These are phyloP conservation scores for Citrullus colocynthis DNA, from an alignment of 306 rosid species.

Conservation along the genomic window DNA sequence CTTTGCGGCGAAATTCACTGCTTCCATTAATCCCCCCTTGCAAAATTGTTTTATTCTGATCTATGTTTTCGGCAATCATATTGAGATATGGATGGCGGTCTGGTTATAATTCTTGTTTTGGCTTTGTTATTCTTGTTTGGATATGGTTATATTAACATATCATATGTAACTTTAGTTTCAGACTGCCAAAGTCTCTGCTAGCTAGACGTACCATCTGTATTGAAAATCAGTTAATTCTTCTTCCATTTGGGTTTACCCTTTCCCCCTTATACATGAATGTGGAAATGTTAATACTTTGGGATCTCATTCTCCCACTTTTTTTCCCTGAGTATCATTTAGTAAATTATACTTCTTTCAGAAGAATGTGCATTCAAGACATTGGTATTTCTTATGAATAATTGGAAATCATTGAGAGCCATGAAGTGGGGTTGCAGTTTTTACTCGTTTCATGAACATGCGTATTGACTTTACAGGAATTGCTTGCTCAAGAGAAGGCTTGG, in stretches of 20 bases:
- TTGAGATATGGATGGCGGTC: background rate
- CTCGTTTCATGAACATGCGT: background rate
- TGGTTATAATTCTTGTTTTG: background rate
- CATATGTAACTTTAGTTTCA: background rate
- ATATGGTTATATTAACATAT: background rate
- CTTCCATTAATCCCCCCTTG: background rate
- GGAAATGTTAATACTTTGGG: background rate
- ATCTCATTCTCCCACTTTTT: background rate
- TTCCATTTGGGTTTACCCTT: background rate
- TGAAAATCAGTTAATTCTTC: background rate
- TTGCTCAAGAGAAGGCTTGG: slow-evolving; percentile 38
- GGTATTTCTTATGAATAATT: background rate
- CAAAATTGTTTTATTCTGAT: background rate
- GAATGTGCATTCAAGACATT: background rate
- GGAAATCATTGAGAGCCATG: background rate
- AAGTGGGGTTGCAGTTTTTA: background rate
- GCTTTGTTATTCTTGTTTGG: too few species aligned
- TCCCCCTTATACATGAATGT: background rate
- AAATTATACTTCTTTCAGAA: background rate
- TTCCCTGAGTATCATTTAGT: background rate
- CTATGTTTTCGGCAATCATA: background rate
- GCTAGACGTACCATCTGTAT: background rate
- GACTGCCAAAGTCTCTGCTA: background rate
- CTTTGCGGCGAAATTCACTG: too few species aligned
- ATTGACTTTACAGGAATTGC: slow-evolving; percentile 46